phyloP scores from a whole-genome alignment of 2,329 filamentous ascomycete genomes.

The Orbilia brochopaga region DNA sequence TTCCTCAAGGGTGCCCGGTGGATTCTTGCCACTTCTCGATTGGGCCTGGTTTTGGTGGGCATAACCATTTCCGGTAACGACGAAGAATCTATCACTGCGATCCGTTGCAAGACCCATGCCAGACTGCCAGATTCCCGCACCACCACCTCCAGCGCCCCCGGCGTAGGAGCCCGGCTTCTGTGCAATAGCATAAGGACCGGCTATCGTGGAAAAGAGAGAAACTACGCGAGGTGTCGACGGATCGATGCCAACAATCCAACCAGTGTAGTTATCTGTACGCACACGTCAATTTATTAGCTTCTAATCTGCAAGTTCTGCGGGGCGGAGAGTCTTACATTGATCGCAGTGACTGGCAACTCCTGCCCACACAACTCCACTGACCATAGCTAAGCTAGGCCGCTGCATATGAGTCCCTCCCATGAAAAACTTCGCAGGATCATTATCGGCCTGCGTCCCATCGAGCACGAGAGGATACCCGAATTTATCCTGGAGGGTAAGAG shows the following conservation, averaged over 20 bases:
- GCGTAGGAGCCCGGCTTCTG: constrained; percentile 54
- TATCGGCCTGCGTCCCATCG: constrained; percentile 61
- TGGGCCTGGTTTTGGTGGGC: constrained; percentile 29
- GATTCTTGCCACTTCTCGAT: constrained; percentile 34
- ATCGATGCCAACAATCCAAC: constrained; percentile 63
- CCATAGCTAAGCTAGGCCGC: constrained; percentile 62
- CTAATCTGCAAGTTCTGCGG: constrained; percentile 53
- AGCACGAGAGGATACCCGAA: constrained; percentile 62
- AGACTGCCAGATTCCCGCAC: constrained; percentile 45
- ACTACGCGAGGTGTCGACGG: constrained; percentile 58
- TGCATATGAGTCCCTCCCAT: constrained; percentile 64
- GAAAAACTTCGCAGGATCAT: constrained; percentile 62
- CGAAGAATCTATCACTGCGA: constrained; percentile 51
- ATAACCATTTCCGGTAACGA: constrained; percentile 56
- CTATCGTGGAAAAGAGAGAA: constrained; percentile 59
- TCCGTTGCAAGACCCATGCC: constrained; percentile 50
- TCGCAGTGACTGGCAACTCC: constrained; percentile 66
- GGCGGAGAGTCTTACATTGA: constrained; percentile 21
- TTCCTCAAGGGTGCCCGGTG: constrained; percentile 38
- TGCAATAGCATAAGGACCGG: constrained; percentile 58
- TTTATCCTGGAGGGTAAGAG: constrained; percentile 57
- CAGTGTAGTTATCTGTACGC: constrained; percentile 53
- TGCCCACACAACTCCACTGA: constrained; percentile 62
- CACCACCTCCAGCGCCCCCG: constrained; percentile 49
- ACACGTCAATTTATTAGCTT: constrained; percentile 50